Evolutionary conservation across 1,139 yeast species (phyloP).

Genomic region (Taphrina pruni): DNA sequence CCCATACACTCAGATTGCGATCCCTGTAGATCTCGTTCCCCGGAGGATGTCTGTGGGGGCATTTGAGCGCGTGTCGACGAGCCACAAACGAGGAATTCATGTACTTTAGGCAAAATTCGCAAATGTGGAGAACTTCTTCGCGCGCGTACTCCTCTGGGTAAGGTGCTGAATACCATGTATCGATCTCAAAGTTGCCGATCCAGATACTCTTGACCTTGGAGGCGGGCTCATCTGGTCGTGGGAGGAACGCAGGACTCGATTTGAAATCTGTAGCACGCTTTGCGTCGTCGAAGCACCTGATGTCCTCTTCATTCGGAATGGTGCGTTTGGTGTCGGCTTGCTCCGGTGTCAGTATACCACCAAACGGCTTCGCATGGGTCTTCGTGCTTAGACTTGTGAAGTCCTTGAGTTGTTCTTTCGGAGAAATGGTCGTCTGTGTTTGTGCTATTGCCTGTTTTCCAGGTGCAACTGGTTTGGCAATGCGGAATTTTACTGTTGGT

Average conservation of each 20-base stretch:
- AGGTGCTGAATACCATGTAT: conserved; percentile 93
- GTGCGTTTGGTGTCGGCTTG: conserved; percentile 69
- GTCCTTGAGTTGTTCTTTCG: conserved; percentile 26
- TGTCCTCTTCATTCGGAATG: conserved; percentile 62
- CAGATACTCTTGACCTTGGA: conserved; percentile 58
- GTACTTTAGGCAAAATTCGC: conserved; percentile 85
- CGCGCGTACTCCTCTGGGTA: conserved; percentile 85
- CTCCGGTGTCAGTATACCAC: conserved; percentile 65
- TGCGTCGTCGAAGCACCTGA: conserved; percentile 58
- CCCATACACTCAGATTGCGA: conserved; percentile 73
- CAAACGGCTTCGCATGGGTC: conserved; percentile 60
- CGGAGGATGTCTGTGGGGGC: conserved; percentile 72
- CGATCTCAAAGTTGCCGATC: conserved; percentile 73
- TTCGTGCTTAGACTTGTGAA: conserved; percentile 5
- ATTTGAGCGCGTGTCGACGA: conserved; percentile 63
- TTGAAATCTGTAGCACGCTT: conserved; percentile 33
- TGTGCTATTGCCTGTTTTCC: conserved; percentile 12
- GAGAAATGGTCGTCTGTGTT: background rate
- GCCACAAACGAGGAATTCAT: conserved; percentile 72
- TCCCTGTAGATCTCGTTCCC: conserved; percentile 89
- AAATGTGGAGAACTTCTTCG: conserved; percentile 68
- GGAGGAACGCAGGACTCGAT: conserved; percentile 15
- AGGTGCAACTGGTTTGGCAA: conserved; percentile 20
- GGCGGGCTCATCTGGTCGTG: conserved; percentile 44
- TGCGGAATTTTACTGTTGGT: conserved; percentile 20